These are phyloP conservation scores for Peronospora belbahrii DNA, from an alignment of 352 stramenopile species.

Conservation along the genomic window DNA sequence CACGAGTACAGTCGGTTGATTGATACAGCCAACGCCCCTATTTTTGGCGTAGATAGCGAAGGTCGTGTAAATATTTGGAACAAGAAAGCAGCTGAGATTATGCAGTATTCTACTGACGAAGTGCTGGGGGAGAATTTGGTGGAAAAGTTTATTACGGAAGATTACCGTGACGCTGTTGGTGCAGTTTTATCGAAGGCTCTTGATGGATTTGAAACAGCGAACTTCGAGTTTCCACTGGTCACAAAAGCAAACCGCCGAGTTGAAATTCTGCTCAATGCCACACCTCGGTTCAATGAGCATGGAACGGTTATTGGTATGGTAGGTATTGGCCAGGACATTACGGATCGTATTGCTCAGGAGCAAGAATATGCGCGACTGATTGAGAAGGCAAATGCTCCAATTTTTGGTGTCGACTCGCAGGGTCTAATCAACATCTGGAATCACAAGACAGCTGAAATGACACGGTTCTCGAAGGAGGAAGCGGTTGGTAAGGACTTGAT, in stretches of 20 bases:
- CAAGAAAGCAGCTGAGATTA: slow-evolving; percentile 87
- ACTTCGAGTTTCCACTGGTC: slow-evolving; percentile 83
- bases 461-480: slow-evolving; percentile 82
- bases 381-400: slow-evolving; percentile 86
- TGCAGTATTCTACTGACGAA: slow-evolving; percentile 84
- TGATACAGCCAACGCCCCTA: slow-evolving; percentile 86
- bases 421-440: slow-evolving; percentile 88
- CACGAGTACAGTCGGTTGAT: slow-evolving; percentile 85
- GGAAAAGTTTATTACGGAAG: slow-evolving; percentile 83
- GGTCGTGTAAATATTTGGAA: slow-evolving; percentile 88
- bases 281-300: slow-evolving; percentile 74
- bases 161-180: slow-evolving; percentile 58
- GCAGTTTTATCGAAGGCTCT: slow-evolving; percentile 58
- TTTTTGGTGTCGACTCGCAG: slow-evolving; percentile 81
- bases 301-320: slow-evolving; percentile 79
- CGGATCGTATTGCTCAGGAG: slow-evolving; percentile 62
- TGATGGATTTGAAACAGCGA: slow-evolving; percentile 51
- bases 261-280: slow-evolving; percentile 84
- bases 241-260: slow-evolving; percentile 75
- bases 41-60: slow-evolving; percentile 83
- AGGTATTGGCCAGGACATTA: slow-evolving; percentile 84
- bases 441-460: slow-evolving; percentile 85
- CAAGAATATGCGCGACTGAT: slow-evolving; percentile 80
- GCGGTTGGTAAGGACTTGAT: slow-evolving; percentile 80
- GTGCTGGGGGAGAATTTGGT: slow-evolving; percentile 87